Base-by-base conservation (phyloP, 2,329 filamentous ascomycete species). In the Teratosphaeria viscida region DNA sequence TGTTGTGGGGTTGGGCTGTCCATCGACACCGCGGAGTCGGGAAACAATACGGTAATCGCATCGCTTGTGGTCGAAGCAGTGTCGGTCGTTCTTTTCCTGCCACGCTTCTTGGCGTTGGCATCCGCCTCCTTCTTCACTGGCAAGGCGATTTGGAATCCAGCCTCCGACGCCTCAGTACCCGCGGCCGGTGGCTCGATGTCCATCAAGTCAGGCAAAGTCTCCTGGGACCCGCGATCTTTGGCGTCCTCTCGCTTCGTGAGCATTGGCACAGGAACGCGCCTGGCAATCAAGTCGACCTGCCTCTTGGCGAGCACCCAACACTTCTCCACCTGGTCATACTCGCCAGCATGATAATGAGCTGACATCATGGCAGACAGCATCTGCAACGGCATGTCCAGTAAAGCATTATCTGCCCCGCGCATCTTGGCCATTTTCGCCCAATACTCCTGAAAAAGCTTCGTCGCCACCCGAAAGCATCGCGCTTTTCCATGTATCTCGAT, bases 281-380 rank as follows among this genome's bases (percentile, higher is more conserved):
- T 58, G 12, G 65, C 63, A 23, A 67, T 54, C 43, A 76, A 73
- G 58, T 79, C 74, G 1, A 81, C 82, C 61, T 80, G 79, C 5
- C 77, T 66, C 59, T 87, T 79, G 2, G 85, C 80, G 29, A 85
- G 71, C 1, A 81, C 65, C 90, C 90, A 96, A 56, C 83, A 85
- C 54, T 80, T 73, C 62, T 83, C 80, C 23, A 92, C 84, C 57
- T 82, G 79, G 5, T 81, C 76, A 64, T 84, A 81, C 26, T 85
- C 78, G 47, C 78, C 74, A 19, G 85, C 81, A 57, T 79, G 76
- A 52, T 84, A 75, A 67, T 88, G 81, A 0, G 84, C 79, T 26
- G 80, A 76, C 87, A 96, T 92, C 60, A 92, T 73, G 8, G 85
- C 80, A 56, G 79, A 78, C 32, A 65, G 56, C 35, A 62, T 19